Conservation (phyloP, 2,329 filamentous ascomycete species). For the Spiromastix sp. region DNA sequence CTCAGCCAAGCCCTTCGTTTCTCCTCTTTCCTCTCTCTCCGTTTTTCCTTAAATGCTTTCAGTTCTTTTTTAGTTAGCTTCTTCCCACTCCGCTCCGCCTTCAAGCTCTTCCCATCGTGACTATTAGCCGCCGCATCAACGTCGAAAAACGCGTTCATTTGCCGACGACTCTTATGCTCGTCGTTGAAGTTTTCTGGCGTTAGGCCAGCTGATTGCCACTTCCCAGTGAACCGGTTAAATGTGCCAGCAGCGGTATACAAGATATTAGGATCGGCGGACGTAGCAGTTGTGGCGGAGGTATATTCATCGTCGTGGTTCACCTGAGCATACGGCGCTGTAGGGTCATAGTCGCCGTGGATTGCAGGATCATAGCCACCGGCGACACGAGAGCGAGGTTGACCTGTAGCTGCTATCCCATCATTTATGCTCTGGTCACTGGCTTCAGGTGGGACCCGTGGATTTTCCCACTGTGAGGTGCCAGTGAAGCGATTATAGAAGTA, state of each 20-base stretch:
- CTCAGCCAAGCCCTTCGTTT: conserved; percentile 84
- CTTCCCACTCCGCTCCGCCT: conserved; percentile 79
- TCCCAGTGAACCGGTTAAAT: conserved; percentile 89
- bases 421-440: conserved; percentile 22
- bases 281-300: conserved; percentile 21
- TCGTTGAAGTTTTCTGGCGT: conserved; percentile 71
- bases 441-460: conserved; percentile 58
- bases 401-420: conserved; percentile 26
- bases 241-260: conserved; percentile 58
- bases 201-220: conserved; percentile 60
- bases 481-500: conserved; percentile 83
- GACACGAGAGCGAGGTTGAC: conserved; percentile 28
- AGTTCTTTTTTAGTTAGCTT: conserved; percentile 77
- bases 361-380: conserved; percentile 81
- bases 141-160: conserved; percentile 93
- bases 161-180: conserved; percentile 74
- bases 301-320: conserved; percentile 27
- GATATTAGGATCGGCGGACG: conserved; percentile 30
- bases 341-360: conserved; percentile 94
- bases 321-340: conserved; percentile 86
- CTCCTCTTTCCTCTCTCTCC: conserved; percentile 82
- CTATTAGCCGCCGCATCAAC: conserved; percentile 87
- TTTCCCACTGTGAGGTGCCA: conserved; percentile 68
- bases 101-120: conserved; percentile 81
- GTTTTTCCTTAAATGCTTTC: conserved; percentile 84